Conservation (phyloP, 495 filamentous ascomycete species). For the Neurospora sp. region DNA sequence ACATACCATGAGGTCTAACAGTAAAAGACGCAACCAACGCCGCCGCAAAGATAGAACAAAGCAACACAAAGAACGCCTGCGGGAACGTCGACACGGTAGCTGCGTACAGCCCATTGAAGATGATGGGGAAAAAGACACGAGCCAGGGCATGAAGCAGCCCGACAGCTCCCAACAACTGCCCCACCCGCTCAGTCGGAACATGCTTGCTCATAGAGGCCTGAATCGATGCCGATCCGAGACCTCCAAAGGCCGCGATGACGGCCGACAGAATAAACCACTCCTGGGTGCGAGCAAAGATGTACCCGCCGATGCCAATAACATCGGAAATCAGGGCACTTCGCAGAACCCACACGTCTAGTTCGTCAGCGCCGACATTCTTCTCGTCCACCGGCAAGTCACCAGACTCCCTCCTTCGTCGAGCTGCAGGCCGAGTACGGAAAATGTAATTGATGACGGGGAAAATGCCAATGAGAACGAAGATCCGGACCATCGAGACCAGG, state of each 20-base stretch:
- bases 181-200: conserved; percentile 68
- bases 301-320: conserved; percentile 64
- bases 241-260: conserved; percentile 62
- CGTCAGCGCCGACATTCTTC: conserved; percentile 60
- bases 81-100: conserved; percentile 66
- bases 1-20: conserved; percentile 63
- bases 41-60: conserved; percentile 56
- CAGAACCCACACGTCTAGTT: conserved; percentile 67
- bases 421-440: conserved; percentile 44
- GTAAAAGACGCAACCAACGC: conserved; percentile 58
- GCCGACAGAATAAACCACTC: conserved; percentile 55
- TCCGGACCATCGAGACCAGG: conserved; percentile 61
- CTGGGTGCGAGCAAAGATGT: conserved; percentile 49
- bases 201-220: conserved; percentile 84
- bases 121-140: conserved; percentile 63
- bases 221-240: conserved; percentile 73
- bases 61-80: conserved; percentile 72
- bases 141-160: conserved; percentile 79
- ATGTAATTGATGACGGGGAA: conserved; percentile 63
- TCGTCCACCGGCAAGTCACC: conserved; percentile 24
- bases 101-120: conserved; percentile 82
- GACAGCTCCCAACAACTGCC: conserved; percentile 75
- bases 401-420: conserved; percentile 21
- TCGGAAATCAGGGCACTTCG: conserved; percentile 72
- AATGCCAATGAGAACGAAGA: conserved; percentile 60